phyloP scores from a whole-genome alignment of 352 stramenopile genomes.

The Globisporangium megalacanthum region DNA sequence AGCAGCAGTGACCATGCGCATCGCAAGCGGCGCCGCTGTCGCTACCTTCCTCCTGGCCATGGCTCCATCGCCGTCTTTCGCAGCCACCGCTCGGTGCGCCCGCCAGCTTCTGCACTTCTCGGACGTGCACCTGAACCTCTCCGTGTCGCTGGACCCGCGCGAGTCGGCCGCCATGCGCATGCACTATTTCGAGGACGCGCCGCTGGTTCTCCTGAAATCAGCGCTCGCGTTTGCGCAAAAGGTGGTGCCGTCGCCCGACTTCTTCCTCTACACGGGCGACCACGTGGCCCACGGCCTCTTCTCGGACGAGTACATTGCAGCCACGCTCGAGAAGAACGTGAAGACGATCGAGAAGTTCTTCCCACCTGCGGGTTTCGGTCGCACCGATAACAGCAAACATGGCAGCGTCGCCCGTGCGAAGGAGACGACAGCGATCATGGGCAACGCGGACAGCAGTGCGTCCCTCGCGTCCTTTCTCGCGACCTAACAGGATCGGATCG shows the following conservation, averaged over 20 bases:
- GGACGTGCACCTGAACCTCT: slow-evolving; percentile 83
- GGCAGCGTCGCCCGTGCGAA: not conserved
- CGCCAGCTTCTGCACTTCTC: slow-evolving; percentile 66
- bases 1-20: no score
- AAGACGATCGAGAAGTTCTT: slow-evolving; percentile 66
- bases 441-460: slow-evolving; percentile 72
- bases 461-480: not conserved
- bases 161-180: slow-evolving; percentile 36
- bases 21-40: no score
- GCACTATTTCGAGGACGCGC: slow-evolving; percentile 48
- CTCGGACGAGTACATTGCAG: slow-evolving; percentile 53
- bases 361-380: slow-evolving; percentile 12
- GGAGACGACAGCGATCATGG: slow-evolving; percentile 71
- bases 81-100: no score
- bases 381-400: no score
- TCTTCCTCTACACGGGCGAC: slow-evolving; percentile 83
- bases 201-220: slow-evolving; percentile 57
- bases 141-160: slow-evolving; percentile 23
- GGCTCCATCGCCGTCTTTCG: no score
- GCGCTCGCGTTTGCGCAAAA: slow-evolving; percentile 56
- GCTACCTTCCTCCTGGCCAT: no score
- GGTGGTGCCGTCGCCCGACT: slow-evolving; percentile 46
- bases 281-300: slow-evolving; percentile 60
- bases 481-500: no score
- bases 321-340: slow-evolving; percentile 63